Evolutionary conservation across 257 asterid genomes (phyloP), one percentile per base, ranked within the genome.

Genomic region (Nemophila menziesii): DNA sequence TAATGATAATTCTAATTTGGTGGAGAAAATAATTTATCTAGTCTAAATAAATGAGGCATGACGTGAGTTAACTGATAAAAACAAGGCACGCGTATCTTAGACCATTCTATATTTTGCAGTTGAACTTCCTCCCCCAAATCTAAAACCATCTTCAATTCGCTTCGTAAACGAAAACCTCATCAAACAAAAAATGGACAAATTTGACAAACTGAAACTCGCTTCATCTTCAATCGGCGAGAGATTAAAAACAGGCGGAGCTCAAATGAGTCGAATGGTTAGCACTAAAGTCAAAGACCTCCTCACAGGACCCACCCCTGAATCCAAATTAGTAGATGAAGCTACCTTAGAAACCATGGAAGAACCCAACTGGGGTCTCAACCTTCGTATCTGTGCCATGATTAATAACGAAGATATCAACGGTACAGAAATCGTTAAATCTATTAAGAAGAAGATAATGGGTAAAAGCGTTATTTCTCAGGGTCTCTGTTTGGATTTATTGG

Each of bases 331-430:
- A 11, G 96, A 86, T 44, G 94, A 86, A 61, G 96, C 96, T 22
- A 86, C 96, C 4, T 43, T 69, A 12, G 94, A 86, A 33, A 39
- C 78, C 6, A 42, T 82, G 62, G 62, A 46, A 20, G 94, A 74
- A 41, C 86, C 94, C 12, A 79, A 86, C 43, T 86, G 94, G 96
- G 82, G 94, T n/a, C 75, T 86, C 39, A 86, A 86, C 42, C 81
- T 86, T n/a, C 79, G 96, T 46, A 86, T 86, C 44, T 86, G 96
- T 60, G 72, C 90, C 43, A 64, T 77, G 86, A 82, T 86, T 68
- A 62, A 66, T 48, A 69, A 74, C 33, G 78, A 70, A 22, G 93
- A 86, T 44, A 61, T 76, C 50, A 80, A 65, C 48, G 84, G 94
- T 18, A 51, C 94, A 4, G 96, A 82, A 61, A 60, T 82, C 44